Evolutionary conservation across 208 protist genomes (phyloP), one percentile per base, ranked within the genome.

Genomic region (Leptomonas seymouri): DNA sequence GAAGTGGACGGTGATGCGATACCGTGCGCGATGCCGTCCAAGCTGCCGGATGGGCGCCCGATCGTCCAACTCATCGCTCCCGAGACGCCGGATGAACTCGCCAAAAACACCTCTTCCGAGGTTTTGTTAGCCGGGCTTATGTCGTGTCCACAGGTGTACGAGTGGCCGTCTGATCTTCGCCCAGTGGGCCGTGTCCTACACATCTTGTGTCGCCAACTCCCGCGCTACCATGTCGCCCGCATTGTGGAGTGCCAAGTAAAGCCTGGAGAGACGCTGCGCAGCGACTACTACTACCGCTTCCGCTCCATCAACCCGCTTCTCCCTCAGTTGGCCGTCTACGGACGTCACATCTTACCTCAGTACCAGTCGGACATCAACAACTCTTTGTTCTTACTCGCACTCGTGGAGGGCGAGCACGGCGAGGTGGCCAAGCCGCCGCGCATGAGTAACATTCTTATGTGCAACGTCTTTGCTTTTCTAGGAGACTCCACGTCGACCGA

Each of bases 221-320:
- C 64, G 12, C 62, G 60, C 23, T 73, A 69, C 54, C 81, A 80
- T 39, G 78, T 87, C 2, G 90, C 69, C 18, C 72, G 78, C 23
- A 60, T 91, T 53, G 67, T 63, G 44, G 58, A 84, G 18, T 57
- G 77, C 50, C 76, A 81, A 49, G 44, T 89, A 39, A 1, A 27
- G n/a, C 75, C 76, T 28, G 74, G 72, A 1, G 58, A 87, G 60
- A 20, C 20, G 5, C 50, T 93, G 30, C 44, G 68, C 41, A 49
- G 36, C 59, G 63, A 84, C 46, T 83, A 78, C 67, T 87, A 76
- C 76, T 93, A 93, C 66, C 78, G 78, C 39, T 95, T 93, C 59
- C 77, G 71, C 31, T 63, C 65, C 39, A 93, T 84, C 79, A 77
- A 95, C 76, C 73, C 67, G 0, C 55, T 85, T 4, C 51, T 85